Evolutionary conservation across 805 yeast species (phyloP).

Genomic region (Isabelozyma pseudorhagii): DNA sequence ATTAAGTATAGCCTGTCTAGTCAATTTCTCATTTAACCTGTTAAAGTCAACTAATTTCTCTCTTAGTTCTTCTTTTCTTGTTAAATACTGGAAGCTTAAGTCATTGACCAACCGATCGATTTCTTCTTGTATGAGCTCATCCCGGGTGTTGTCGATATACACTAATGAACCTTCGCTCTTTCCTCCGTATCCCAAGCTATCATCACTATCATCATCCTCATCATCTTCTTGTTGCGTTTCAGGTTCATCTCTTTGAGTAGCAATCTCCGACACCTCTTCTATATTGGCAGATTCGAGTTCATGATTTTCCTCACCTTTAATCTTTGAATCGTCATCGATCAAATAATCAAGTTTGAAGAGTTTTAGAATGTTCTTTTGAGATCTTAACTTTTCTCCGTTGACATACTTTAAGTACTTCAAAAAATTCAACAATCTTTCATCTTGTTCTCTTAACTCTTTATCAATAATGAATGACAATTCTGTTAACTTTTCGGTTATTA

Average conservation of each 20-base stretch:
- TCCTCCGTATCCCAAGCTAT: neutral
- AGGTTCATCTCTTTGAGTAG: neutral
- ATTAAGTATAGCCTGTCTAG: conserved; percentile 5
- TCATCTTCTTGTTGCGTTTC: neutral
- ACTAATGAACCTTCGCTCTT: neutral
- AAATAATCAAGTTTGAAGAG: conserved; percentile 31
- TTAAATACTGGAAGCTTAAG: conserved; percentile 31
- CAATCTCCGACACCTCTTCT: neutral
- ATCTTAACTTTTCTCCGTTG: conserved; percentile 21
- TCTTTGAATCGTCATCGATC: conserved; percentile 20
- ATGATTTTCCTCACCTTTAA: conserved; percentile 3
- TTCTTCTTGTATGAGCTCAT: conserved; percentile 38
- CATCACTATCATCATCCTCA: conserved; percentile 1
- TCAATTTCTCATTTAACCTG: conserved; percentile 9
- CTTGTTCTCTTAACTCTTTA: conserved; percentile 34
- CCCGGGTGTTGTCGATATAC: conserved; percentile 21
- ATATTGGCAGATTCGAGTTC: neutral
- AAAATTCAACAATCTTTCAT: conserved; percentile 26
- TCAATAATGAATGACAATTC: conserved; percentile 37
- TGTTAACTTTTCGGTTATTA: conserved; percentile 35
- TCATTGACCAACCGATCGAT: conserved; percentile 38
- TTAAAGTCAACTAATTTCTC: conserved; percentile 7
- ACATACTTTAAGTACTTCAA: conserved; percentile 21
- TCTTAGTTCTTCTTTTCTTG: conserved; percentile 27
- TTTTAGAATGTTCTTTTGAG: conserved; percentile 25